Conservation (phyloP, 2,329 filamentous ascomycete species). For the Aspergillus proliferans region DNA sequence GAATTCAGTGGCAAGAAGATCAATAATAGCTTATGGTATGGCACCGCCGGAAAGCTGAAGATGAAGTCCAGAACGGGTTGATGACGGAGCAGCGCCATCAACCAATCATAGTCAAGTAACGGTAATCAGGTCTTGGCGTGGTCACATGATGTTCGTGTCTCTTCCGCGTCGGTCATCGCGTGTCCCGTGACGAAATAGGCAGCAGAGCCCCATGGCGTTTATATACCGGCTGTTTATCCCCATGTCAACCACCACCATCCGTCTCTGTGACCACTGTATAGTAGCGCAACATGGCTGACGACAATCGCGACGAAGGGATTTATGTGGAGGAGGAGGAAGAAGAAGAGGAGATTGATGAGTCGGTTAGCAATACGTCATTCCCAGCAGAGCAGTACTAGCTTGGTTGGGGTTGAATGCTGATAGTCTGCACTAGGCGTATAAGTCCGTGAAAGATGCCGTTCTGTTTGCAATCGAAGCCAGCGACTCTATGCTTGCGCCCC, state of each 20-base stretch:
- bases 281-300: constrained; percentile 29
- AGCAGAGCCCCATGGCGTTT: constrained; percentile 11
- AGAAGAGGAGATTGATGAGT: constrained; percentile 40
- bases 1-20: background rate
- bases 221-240: background rate
- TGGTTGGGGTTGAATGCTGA: background rate
- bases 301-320: constrained; percentile 32
- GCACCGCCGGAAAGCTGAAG: background rate
- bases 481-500: constrained; percentile 71
- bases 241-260: background rate
- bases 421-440: constrained; percentile 61
- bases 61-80: constrained; percentile 8
- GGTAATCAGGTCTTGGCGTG: constrained; percentile 22
- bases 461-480: constrained; percentile 92
- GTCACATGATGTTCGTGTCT: constrained; percentile 33
- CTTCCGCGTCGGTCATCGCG: constrained; percentile 22
- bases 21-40: background rate
- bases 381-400: background rate
- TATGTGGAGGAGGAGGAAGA: constrained; percentile 40
- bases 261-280: background rate
- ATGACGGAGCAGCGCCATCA: constrained; percentile 10
- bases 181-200: constrained; percentile 13
- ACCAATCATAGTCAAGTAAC: constrained; percentile 23
- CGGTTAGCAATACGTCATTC: constrained; percentile 21
- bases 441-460: constrained; percentile 93